Base-by-base conservation (phyloP, 1,139 yeast species). In the Pichia cactophila region DNA sequence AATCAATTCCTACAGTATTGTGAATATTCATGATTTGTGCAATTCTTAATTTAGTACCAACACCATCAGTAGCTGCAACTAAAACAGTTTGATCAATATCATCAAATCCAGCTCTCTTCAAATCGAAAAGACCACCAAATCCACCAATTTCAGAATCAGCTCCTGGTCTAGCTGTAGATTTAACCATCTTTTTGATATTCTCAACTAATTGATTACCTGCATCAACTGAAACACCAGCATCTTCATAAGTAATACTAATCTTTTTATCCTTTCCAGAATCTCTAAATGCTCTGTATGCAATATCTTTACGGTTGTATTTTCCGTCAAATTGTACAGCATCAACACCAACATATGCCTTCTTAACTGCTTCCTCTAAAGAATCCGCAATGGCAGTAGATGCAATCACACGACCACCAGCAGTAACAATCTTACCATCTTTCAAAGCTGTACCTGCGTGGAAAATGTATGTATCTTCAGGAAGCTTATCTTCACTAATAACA, bases 141-240 rank as follows among this genome's bases (percentile, higher is more conserved):
- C 99, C 99, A 65, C 99, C 99, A 60, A 94, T 92, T 59, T 89
- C 96, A 23, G 97, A 88, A 64, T 92, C 97, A 43, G 98, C 95
- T 61, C 99, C 99, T 35, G 95, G 75, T 69, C 99, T 84, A 42
- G 86, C 83, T 23, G 99, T 94, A n/a, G 96, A 84, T 69, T 86
- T 87, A 47, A 94, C 98, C 68, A 84, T 81, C 47, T 83, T 80
- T 70, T 94, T 94, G 69, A 94, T 94, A 61, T 83, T 81, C 65
- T 90, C 90, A 43, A 94, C 97, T 54, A 94, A 78, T 60, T 76
- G 68, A 69, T 92, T 92, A 59, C 98, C 98, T 56, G 86, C 85
- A 64, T 92, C 99, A 46, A 94, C 97, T 44, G 96, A 88, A 42
- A 94, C 99, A 69, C 99, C 99, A 20, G 98, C 88, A 58, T 81